Evolutionary conservation across 306 rosid genomes (phyloP).

Genomic region (Citrullus mucosospermus): DNA sequence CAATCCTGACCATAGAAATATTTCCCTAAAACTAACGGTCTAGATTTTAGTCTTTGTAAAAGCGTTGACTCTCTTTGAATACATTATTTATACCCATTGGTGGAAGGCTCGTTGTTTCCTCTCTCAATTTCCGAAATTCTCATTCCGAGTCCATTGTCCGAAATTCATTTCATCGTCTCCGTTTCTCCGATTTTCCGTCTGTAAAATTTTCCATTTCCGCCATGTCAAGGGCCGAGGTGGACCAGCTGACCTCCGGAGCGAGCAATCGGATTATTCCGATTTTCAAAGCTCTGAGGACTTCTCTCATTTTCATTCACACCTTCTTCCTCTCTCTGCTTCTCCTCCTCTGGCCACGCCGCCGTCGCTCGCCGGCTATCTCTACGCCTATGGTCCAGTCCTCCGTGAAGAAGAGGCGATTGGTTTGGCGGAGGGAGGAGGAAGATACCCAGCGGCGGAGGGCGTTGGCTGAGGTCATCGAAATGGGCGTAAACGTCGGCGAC

Average conservation of each 20-base stretch:
- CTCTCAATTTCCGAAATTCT: background rate
- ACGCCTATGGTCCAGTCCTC: conserved; percentile 20
- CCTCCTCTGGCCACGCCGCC: conserved; percentile 48
- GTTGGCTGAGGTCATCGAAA: conserved; percentile 55
- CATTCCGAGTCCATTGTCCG: background rate
- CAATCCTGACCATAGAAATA: background rate
- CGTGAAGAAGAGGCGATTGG: conserved; percentile 36
- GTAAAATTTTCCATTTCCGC: conserved; percentile 8
- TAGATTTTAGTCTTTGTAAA: background rate
- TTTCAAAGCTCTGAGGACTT: conserved; percentile 42
- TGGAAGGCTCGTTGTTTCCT: background rate
- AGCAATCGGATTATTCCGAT: conserved; percentile 94
- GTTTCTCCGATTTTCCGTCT: background rate
- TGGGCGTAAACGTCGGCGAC: conserved; percentile 20
- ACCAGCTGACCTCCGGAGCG: conserved; percentile 91
- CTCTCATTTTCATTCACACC: conserved; percentile 46
- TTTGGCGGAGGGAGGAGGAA: conserved; percentile 70
- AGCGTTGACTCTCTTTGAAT: background rate
- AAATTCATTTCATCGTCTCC: background rate
- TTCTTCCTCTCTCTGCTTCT: conserved; percentile 44
- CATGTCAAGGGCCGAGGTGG: conserved; percentile 58
- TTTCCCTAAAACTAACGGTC: background rate
- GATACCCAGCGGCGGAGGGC: conserved; percentile 65
- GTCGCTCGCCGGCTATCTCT: conserved; percentile 15
- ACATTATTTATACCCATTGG: background rate